phyloP scores from a whole-genome alignment of 2,329 filamentous ascomycete species.

The Fusarium odoratissimum region DNA sequence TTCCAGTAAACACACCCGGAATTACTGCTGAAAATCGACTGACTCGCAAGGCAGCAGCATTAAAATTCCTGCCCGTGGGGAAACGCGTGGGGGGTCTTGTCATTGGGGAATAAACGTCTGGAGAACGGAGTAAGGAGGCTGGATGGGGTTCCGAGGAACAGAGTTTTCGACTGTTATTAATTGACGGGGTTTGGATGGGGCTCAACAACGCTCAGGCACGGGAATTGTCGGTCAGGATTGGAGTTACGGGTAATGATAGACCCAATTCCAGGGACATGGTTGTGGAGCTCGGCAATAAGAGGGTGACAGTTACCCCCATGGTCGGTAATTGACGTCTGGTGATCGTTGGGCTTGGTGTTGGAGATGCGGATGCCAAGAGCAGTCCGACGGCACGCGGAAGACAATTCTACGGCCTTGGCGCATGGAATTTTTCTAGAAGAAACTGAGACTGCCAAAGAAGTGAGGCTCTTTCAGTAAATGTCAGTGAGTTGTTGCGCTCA shows the following conservation, averaged over 20 bases:
- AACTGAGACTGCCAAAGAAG: neutral
- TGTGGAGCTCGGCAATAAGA: neutral
- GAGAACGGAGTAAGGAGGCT: neutral
- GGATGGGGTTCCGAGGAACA: neutral
- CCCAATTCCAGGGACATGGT: neutral
- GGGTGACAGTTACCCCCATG: neutral
- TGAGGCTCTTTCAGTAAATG: neutral
- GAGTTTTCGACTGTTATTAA: neutral
- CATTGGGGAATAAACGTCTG: neutral
- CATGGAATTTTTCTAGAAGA: neutral
- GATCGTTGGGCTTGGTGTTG: neutral
- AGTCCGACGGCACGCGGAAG: neutral
- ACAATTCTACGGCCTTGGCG: slow-evolving; percentile 4
- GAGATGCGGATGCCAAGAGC: neutral
- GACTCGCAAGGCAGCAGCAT: slow-evolving; percentile 11
- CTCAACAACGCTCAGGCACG: neutral
- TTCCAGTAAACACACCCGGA: neutral
- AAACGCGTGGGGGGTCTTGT: slow-evolving; percentile 1
- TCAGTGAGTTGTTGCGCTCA: neutral
- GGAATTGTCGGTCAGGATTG: neutral
- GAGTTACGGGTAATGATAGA: neutral
- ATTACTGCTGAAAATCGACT: neutral
- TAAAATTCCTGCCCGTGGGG: slow-evolving; percentile 23
- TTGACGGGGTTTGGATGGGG: neutral
- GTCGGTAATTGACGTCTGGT: neutral